Base-by-base conservation (phyloP, 2,329 filamentous ascomycete species). In the Aspergillus persii region DNA sequence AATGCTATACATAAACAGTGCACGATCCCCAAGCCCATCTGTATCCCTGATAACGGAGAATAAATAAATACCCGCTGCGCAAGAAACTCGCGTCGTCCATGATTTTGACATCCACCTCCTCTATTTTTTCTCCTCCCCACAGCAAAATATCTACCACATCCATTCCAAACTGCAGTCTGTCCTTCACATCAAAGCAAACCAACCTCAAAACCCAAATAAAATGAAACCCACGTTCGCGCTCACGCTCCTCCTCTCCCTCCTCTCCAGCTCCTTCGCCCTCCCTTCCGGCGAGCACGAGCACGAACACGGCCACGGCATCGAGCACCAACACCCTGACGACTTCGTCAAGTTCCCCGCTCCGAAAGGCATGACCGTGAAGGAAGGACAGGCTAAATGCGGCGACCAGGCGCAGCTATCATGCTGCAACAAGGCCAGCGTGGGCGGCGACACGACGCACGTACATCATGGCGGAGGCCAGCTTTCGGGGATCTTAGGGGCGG, bases 391-490 rank as follows among this genome's bases (percentile, higher is more conserved):
- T 62, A 72, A 72, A 62, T 75, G 73, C 50, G 73, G 72, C 66
- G 61, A 69, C 64, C 63, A 74, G 65, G 70, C 72, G 44, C 68
- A 72, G 64, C 68, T 75, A 33, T 72, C 71, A 41, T 75, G 73
- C 70, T 74, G 72, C 66, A 75, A 77, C 69, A 69, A 76, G 63
- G 69, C 69, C 59, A 67, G 63, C 64, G 69, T 69, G 64, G 66
- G 66, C 50, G 69, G 69, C 58, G 71, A 74, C 65, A 68, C 64
- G 62, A 72, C 66, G 57, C 66, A 68, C 52, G 63, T 72, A 63
- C 63, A 64, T 57, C 57, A 62, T 15, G 72, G 71, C 53, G 63
- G 64, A 52, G 49, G 49, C 15, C 26, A 27, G 23, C 11, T 50
- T 8, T 29, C 26, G 18, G 49, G 27, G 31, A 3, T 50, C 18